phyloP scores from a whole-genome alignment of 2,329 filamentous ascomycete species.

The Coniochaeta ligniaria region DNA sequence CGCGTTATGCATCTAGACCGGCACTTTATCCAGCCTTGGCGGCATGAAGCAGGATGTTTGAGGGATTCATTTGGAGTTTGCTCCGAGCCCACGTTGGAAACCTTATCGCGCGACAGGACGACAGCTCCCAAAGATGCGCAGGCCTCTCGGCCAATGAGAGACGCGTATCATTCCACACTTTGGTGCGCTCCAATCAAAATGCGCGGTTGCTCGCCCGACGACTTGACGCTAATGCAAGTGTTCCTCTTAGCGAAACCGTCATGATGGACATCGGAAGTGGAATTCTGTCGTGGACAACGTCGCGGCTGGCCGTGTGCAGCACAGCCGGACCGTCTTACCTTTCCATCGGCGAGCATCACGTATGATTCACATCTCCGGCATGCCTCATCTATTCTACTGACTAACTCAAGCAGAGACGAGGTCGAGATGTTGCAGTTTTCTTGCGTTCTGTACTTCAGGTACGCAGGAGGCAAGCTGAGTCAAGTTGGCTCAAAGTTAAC shows the following conservation, averaged over 20 bases:
- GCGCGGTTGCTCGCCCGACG: not conserved
- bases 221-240: not conserved
- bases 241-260: not conserved
- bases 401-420: not conserved
- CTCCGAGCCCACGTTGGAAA: not conserved
- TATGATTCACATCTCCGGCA: not conserved
- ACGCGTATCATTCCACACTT: not conserved
- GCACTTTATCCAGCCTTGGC: not conserved
- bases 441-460: no score
- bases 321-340: not conserved
- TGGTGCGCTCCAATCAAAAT: not conserved
- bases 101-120: not conserved
- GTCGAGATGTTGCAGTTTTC: not conserved
- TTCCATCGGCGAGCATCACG: not conserved
- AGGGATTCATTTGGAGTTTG: not conserved
- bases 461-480: not conserved
- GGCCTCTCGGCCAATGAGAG: not conserved
- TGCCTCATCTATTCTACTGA: not conserved
- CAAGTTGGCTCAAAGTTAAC: not conserved
- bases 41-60: not conserved
- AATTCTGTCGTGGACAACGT: not conserved
- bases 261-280: not conserved
- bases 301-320: not conserved
- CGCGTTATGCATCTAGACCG: no score
- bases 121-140: not conserved